Percentiles rank a stretch among this genome's conserved stretches.
Evolutionary conservation across 176 grass and related monocot genomes (phyloP).

Genomic region (Chloris gayana): DNA sequence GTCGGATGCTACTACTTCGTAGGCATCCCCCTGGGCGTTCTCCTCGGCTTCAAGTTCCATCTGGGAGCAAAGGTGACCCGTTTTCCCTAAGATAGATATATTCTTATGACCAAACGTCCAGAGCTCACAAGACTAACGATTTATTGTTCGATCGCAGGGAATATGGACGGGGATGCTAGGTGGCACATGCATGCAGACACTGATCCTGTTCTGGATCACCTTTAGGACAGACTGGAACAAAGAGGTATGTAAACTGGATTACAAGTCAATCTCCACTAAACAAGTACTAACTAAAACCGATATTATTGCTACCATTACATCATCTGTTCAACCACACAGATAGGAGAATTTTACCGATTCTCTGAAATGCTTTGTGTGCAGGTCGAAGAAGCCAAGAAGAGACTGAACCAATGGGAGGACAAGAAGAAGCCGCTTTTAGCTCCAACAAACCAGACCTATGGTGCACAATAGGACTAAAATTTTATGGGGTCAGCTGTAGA

Average conservation of each 20-base stretch:
- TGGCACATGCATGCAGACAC: conserved; percentile 31
- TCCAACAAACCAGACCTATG: too few species aligned
- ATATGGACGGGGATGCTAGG: conserved; percentile 40
- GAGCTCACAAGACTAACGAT: too few species aligned
- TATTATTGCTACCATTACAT: too few species aligned
- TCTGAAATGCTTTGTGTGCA: neutral
- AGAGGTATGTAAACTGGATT: conserved; percentile 16
- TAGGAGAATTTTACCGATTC: too few species aligned
- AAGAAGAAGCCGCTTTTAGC: neutral
- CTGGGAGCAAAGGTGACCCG: conserved; percentile 50
- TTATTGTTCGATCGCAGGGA: neutral
- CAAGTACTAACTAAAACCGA: too few species aligned
- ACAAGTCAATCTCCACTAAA: too few species aligned
- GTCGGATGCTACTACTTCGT: conserved; percentile 83
- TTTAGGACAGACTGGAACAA: conserved; percentile 48
- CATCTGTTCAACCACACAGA: too few species aligned
- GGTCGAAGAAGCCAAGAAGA: conserved; percentile 11
- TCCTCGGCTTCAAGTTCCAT: conserved; percentile 78
- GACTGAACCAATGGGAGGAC: conserved; percentile 26
- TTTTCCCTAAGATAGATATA: too few species aligned
- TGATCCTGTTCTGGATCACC: conserved; percentile 16
- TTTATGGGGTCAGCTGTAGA: too few species aligned
- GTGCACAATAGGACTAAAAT: too few species aligned
- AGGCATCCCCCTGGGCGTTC: conserved; percentile 69
- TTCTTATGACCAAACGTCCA: too few species aligned